A percentile compares a stretch with the other conserved stretches of the same genome.
Conservation (phyloP, 441 rosid species). For the Euphorbia corollata region DNA sequence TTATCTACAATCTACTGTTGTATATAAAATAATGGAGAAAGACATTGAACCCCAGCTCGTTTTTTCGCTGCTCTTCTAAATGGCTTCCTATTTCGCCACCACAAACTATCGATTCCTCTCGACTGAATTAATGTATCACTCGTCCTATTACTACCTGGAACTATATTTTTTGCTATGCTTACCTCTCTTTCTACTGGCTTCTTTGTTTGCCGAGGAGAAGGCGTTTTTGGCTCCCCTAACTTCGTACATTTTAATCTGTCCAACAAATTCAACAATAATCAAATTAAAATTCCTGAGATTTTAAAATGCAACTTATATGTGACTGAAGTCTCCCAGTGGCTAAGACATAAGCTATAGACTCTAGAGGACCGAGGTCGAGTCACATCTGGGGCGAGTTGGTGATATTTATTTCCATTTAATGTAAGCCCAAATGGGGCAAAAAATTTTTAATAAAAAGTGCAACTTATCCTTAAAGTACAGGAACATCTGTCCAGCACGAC, state of each 20-base stretch:
- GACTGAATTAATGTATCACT: constrained; percentile 14
- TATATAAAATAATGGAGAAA: constrained; percentile 38
- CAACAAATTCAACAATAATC: constrained; percentile 14
- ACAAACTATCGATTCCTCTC: constrained; percentile 32
- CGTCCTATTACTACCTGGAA: constrained; percentile 12
- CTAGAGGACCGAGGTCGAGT: too few species aligned
- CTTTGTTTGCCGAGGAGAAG: constrained; percentile 31
- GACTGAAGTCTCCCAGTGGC: too few species aligned
- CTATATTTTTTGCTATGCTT: constrained; percentile 18
- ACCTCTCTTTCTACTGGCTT: constrained; percentile 15
- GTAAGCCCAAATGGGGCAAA: too few species aligned
- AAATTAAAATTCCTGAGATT: not conserved
- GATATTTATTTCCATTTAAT: too few species aligned
- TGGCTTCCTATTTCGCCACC: constrained; percentile 75
- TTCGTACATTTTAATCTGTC: constrained; percentile 32
- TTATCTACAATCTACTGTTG: constrained; percentile 18
- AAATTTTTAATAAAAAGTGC: too few species aligned
- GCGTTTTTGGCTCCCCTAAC: constrained; percentile 51
- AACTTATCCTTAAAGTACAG: too few species aligned
- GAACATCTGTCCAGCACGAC: not conserved
- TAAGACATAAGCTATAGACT: too few species aligned
- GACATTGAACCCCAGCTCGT: constrained; percentile 41
- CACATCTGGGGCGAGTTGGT: too few species aligned
- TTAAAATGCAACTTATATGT: not conserved
- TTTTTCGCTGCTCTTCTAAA: constrained; percentile 49